Conservation (phyloP, 345 rosid genomes). For the Clarkia xantiana region DNA sequence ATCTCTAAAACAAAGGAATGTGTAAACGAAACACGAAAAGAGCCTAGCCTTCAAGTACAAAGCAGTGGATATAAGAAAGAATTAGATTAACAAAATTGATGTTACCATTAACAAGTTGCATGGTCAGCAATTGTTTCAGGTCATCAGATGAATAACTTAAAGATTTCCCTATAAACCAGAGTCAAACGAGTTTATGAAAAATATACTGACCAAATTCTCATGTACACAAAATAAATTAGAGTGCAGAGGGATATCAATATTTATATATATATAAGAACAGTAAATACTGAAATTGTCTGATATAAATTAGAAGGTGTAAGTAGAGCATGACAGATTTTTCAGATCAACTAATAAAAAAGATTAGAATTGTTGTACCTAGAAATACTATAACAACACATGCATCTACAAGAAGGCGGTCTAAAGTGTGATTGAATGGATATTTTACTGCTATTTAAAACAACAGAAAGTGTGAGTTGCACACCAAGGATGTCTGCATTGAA, state of each 20-base stretch:
- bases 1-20: slow-evolving; percentile 51
- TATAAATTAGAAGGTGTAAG: too few relatives aligned
- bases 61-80: background rate
- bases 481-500: slow-evolving; percentile 54
- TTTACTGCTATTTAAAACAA: slow-evolving; percentile 46
- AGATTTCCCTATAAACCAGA: slow-evolving; percentile 89
- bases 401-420: slow-evolving; percentile 81
- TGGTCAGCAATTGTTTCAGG: too few relatives aligned
- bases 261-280: too few relatives aligned
- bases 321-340: too few relatives aligned
- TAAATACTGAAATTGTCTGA: too few relatives aligned
- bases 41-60: slow-evolving; percentile 43
- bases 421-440: slow-evolving; percentile 39
- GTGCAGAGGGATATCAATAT: slow-evolving; percentile 8
- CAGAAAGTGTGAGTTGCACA: slow-evolving; percentile 65
- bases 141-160: too few relatives aligned
- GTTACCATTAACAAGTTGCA: background rate
- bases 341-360: background rate
- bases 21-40: slow-evolving; percentile 56
- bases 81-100: background rate
- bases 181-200: slow-evolving; percentile 83
- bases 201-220: slow-evolving; percentile 83
- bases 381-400: slow-evolving; percentile 60
- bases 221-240: slow-evolving; percentile 16
- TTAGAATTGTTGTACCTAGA: slow-evolving; percentile 30